A percentile compares a stretch with the other conserved stretches of the same genome.
Conservation (phyloP, 768 basidiomycete species). For the Strobilomyces confusus region DNA sequence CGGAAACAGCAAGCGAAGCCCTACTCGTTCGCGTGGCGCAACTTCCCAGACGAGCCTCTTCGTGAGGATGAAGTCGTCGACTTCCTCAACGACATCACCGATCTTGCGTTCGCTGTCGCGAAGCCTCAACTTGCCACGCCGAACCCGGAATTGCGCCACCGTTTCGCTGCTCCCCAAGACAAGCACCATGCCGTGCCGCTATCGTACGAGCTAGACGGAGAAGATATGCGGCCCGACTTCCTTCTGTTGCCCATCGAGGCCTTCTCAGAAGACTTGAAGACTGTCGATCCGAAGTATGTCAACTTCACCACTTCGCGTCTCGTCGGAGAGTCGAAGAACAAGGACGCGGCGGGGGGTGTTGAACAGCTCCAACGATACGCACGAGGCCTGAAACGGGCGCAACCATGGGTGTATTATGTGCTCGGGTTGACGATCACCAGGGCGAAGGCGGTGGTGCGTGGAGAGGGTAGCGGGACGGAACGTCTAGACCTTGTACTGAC, state of each 20-base stretch:
- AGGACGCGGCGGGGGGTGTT: background rate
- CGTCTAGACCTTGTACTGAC: conserved; percentile 1
- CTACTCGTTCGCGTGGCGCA: conserved; percentile 2
- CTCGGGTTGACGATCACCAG: background rate
- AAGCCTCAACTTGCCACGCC: background rate
- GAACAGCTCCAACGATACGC: conserved; percentile 5
- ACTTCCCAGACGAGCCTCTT: conserved; percentile 4
- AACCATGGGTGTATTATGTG: background rate
- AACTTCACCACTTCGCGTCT: background rate
- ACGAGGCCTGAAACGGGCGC: background rate
- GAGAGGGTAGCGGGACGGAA: conserved; percentile 10
- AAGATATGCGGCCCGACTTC: background rate
- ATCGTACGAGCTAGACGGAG: background rate
- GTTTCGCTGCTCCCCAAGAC: conserved; percentile 1
- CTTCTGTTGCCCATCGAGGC: conserved; percentile 1
- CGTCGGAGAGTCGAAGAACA: conserved; percentile 1
- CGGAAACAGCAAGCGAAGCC: background rate
- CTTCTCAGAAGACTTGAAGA: background rate
- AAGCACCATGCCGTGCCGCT: conserved; percentile 5
- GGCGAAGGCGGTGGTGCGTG: conserved; percentile 2
- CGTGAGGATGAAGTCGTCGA: conserved; percentile 1
- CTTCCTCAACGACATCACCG: conserved; percentile 9
- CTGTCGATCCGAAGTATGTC: background rate
- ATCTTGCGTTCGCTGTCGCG: conserved; percentile 3
- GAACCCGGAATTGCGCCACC: conserved; percentile 3